A percentile compares a stretch with the other conserved stretches of the same genome.
phyloP scores from a whole-genome alignment of 2,329 filamentous ascomycete species.

The Rhynchosporium agropyri region DNA sequence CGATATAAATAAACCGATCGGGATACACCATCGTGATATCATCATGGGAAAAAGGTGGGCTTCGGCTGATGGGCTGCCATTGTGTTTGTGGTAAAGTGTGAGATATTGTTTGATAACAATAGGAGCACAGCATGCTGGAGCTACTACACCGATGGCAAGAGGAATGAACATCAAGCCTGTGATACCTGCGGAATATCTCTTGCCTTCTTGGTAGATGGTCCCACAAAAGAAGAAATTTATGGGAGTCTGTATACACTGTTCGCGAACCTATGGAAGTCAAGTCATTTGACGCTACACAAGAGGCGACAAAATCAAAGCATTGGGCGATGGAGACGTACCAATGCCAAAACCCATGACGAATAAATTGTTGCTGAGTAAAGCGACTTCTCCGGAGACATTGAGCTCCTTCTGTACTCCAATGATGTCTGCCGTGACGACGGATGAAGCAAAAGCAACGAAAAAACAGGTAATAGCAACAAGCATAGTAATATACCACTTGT shows the following conservation, averaged over 20 bases:
- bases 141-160: constrained; percentile 72
- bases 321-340: constrained; percentile 49
- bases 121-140: constrained; percentile 68
- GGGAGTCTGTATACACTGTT: constrained; percentile 45
- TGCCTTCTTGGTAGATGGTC: constrained; percentile 72
- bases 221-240: constrained; percentile 54
- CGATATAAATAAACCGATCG: constrained; percentile 67
- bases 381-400: constrained; percentile 70
- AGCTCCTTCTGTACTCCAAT: constrained; percentile 65
- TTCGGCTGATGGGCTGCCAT: constrained; percentile 77
- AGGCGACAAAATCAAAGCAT: background rate
- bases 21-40: constrained; percentile 73
- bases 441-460: constrained; percentile 64
- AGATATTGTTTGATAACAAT: constrained; percentile 83
- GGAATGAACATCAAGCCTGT: constrained; percentile 90
- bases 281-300: background rate
- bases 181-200: constrained; percentile 72
- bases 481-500: constrained; percentile 86
- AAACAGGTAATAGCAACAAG: constrained; percentile 77
- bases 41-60: constrained; percentile 82
- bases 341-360: constrained; percentile 84
- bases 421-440: constrained; percentile 78
- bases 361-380: constrained; percentile 70
- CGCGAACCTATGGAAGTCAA: no score
- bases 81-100: constrained; percentile 59